phyloP scores from a whole-genome alignment of 208 protist species.

The Leptomonas pyrrhocoris region DNA sequence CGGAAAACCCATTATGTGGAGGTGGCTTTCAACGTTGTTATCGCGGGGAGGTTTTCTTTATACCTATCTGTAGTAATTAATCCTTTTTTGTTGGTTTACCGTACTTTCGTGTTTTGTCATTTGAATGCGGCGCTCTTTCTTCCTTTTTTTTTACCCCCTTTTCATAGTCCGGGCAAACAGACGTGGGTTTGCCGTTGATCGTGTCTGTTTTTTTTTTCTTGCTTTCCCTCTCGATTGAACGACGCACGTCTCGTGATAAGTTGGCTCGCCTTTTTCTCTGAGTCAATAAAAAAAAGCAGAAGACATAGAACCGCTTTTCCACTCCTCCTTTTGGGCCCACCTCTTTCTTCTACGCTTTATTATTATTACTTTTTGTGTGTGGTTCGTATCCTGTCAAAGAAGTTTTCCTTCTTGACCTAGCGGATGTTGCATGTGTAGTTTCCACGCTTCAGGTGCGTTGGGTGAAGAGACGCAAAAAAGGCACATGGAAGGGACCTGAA shows the following conservation, averaged over 20 bases:
- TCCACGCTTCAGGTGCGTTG: too few relatives aligned
- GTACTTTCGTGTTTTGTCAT: background rate
- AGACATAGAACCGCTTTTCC: too few relatives aligned
- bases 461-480: too few relatives aligned
- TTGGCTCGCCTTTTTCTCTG: too few relatives aligned
- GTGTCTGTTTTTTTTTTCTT: background rate
- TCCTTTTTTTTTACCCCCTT: background rate
- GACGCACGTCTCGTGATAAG: background rate
- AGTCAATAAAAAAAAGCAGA: too few relatives aligned
- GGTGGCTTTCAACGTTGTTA: background rate
- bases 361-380: too few relatives aligned
- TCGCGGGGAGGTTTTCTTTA: background rate
- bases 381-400: too few relatives aligned
- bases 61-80: background rate
- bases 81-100: background rate
- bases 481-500: too few relatives aligned
- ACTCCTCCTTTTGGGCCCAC: too few relatives aligned
- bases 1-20: background rate
- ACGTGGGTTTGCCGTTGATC: background rate
- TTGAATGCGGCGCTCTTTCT: background rate
- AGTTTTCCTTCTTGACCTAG: too few relatives aligned
- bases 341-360: background rate
- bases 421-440: too few relatives aligned
- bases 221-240: background rate
- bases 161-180: constrained; percentile 5